Percentiles rank a stretch among this genome's conserved stretches.
These are phyloP conservation scores for Raphanus sativus DNA, from an alignment of 345 rosid genomes.

Conservation along the genomic window DNA sequence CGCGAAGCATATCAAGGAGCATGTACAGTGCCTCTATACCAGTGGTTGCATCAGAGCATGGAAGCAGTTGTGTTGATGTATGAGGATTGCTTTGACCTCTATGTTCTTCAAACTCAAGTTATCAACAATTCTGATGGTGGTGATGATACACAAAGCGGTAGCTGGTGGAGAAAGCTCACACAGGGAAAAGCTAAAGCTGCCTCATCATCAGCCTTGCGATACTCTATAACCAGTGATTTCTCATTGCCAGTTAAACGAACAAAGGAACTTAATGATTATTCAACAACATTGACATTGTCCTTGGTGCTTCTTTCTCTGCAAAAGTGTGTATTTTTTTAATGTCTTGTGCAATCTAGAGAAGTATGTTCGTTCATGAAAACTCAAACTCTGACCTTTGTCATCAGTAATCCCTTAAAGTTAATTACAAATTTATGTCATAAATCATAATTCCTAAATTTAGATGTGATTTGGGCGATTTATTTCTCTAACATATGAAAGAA, in stretches of 20 bases:
- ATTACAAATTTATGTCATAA: neutral
- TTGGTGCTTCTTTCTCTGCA: neutral
- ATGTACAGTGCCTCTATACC: constrained; percentile 69
- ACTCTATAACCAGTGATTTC: constrained; percentile 50
- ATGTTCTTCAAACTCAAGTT: constrained; percentile 49
- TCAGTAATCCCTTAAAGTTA: neutral
- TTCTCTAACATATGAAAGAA: neutral
- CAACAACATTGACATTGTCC: neutral
- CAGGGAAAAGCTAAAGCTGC: constrained; percentile 41
- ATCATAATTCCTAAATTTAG: neutral
- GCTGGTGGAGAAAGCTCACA: constrained; percentile 70
- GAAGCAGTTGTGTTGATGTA: constrained; percentile 88
- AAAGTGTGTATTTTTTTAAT: neutral
- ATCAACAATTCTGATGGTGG: constrained; percentile 42
- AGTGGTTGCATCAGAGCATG: constrained; percentile 87
- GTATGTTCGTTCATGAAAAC: neutral
- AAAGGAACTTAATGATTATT: constrained; percentile 67
- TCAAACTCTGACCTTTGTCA: neutral
- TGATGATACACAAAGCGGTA: constrained; percentile 41
- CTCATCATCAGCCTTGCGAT: constrained; percentile 41
- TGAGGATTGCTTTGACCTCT: constrained; percentile 85
- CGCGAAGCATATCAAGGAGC: constrained; percentile 51
- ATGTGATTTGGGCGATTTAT: neutral
- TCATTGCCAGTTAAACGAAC: constrained; percentile 76
- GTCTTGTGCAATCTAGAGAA: neutral